Evolutionary conservation across 75 land plant genomes (phyloP).

Genomic region (Chamaecyparis obtusa): DNA sequence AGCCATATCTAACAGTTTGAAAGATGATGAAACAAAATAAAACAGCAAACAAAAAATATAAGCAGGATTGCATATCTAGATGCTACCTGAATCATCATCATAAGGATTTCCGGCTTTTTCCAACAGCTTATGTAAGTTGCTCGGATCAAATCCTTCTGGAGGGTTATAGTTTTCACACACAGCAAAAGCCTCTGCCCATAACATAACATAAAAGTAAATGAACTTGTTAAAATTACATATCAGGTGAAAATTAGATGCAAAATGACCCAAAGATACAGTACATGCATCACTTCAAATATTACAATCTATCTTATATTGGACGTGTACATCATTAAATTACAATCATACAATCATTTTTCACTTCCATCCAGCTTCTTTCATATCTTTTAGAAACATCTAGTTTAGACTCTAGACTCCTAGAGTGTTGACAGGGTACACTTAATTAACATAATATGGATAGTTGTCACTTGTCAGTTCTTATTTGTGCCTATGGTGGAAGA

Average conservation of each 20-base stretch:
- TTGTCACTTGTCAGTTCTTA: not conserved
- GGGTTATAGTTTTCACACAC: slow-evolving; percentile 94
- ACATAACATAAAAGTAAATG: not conserved
- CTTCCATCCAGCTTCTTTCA: not conserved
- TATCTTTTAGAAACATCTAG: not conserved
- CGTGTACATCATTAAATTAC: not conserved
- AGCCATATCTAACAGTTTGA: not conserved
- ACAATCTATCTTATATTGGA: not conserved
- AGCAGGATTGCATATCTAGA: not conserved
- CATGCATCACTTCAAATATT: not conserved
- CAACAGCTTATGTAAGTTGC: slow-evolving; percentile 74
- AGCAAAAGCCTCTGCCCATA: slow-evolving; percentile 86
- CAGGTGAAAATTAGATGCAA: not conserved
- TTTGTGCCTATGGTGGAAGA: not conserved
- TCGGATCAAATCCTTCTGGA: slow-evolving; percentile 87
- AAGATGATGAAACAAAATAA: not conserved
- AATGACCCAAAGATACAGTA: not conserved
- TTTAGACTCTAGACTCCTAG: not conserved
- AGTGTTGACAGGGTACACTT: too few species aligned
- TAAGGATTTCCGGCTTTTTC: slow-evolving; percentile 81
- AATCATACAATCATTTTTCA: not conserved
- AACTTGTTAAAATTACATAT: not conserved
- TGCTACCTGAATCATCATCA: slow-evolving; percentile 32
- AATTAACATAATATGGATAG: too few species aligned
- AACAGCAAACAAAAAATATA: not conserved